Evolutionary conservation across 768 basidiomycete species (phyloP).

Genomic region (Lepiota subincarnata): DNA sequence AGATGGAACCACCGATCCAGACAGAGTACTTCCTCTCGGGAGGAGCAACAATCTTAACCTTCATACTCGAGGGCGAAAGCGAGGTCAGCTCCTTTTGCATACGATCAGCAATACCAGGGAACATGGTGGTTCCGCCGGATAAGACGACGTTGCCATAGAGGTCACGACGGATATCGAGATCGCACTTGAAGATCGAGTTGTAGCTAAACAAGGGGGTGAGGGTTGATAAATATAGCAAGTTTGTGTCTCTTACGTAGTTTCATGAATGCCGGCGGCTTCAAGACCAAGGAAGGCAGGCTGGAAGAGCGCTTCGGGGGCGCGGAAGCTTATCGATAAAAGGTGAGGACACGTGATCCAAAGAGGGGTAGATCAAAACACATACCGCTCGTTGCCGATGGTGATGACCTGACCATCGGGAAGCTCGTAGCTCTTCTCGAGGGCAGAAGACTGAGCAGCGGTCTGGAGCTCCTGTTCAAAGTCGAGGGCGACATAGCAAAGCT

Average conservation of each 20-base stretch:
- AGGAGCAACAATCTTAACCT: constrained; percentile 92
- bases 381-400: constrained; percentile 91
- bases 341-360: constrained; percentile 45
- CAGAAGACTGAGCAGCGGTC: constrained; percentile 84
- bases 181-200: constrained; percentile 86
- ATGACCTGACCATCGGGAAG: constrained; percentile 92
- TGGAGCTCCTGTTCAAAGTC: constrained; percentile 94
- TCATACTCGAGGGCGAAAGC: constrained; percentile 85
- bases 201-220: constrained; percentile 36
- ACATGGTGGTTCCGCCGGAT: constrained; percentile 92
- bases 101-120: constrained; percentile 93
- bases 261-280: constrained; percentile 88
- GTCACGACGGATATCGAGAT: constrained; percentile 81
- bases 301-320: constrained; percentile 92
- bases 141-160: constrained; percentile 81
- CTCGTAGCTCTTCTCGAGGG: constrained; percentile 91
- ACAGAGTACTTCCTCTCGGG: constrained; percentile 95
- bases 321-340: constrained; percentile 62
- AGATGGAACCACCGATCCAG: constrained; percentile 88
- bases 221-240: constrained; percentile 2
- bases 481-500: constrained; percentile 91
- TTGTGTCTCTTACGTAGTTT: constrained; percentile 60
- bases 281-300: constrained; percentile 87
- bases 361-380: constrained; percentile 57
- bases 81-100: constrained; percentile 93